Evolutionary conservation across 1,139 yeast species (phyloP), one percentile per base, ranked within the genome.

Genomic region (Hansenula sp.): DNA sequence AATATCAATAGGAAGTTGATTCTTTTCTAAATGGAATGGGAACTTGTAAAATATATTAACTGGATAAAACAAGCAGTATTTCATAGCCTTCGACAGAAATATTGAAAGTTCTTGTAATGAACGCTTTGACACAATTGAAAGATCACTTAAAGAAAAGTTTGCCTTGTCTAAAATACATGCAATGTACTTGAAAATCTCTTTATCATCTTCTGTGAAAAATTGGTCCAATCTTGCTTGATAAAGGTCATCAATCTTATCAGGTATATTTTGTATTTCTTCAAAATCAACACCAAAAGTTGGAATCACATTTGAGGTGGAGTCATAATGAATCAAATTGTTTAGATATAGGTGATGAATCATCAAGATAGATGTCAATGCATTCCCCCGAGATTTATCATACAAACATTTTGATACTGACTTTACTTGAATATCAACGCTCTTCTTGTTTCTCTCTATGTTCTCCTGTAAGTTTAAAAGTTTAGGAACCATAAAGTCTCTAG

Each of bases 11-110:
- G 73, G 67, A 0, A 73, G 68, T 29, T 64, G 61, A 1, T 60
- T 61, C 3, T 56, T 54, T 2, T 62, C 55, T 18, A 67, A 59
- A 29, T 70, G 69, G 45, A 73, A 71, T 6, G 81, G 79, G 26
- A 73, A 60, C 47, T 75, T 75, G 52, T 75, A 74, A 45, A 66
- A 68, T 1, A 71, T 59, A 19, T 71, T 67, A 11, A 66, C 59
- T 1, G 79, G 76, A 1, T 56, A 49, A 8, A 76, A 50, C 1
- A 73, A 39, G 29, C 62, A 60, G 13, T 60, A 43, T 28, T 66
- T 65, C 17, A 68, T 54, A 16, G 71, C 69, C 29, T 64, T 51
- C 29, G 62, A 65, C 9, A 75, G 44, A 6, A 69, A 57, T 48
- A 56, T 29, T 34, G 58, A 47, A 57, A 42, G 36, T 8, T 34